phyloP scores from a whole-genome alignment of 495 filamentous ascomycete genomes.

The Talaromyces adpressus region DNA sequence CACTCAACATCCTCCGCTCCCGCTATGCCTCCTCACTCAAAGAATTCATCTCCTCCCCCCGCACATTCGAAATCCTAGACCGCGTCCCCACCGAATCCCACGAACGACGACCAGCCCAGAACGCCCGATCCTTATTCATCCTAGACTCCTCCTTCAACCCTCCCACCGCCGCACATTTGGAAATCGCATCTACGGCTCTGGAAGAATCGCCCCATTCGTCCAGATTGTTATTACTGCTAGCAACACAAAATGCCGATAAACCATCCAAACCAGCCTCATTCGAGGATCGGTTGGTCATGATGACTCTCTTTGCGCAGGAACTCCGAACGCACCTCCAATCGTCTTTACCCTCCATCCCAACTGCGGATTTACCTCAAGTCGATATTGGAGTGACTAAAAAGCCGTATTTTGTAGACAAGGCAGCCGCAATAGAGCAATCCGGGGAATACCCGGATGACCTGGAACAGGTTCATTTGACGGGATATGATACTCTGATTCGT shows the following conservation, averaged over 20 bases:
- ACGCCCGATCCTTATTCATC: slow-evolving; percentile 57
- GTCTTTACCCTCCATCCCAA: neutral
- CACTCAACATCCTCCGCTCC: slow-evolving; percentile 29
- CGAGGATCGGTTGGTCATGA: slow-evolving; percentile 76
- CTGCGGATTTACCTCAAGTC: slow-evolving; percentile 31
- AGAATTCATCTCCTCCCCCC: slow-evolving; percentile 47
- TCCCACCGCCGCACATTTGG: slow-evolving; percentile 74
- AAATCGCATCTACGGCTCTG: slow-evolving; percentile 65
- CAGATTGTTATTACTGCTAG: slow-evolving; percentile 69
- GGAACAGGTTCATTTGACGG: slow-evolving; percentile 73
- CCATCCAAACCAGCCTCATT: slow-evolving; percentile 75
- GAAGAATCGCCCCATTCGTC: slow-evolving; percentile 23
- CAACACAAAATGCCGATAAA: slow-evolving; percentile 92
- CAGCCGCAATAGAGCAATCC: slow-evolving; percentile 52
- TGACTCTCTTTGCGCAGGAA: slow-evolving; percentile 72
- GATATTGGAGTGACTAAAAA: slow-evolving; percentile 78
- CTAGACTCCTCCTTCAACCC: slow-evolving; percentile 97
- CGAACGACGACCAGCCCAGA: slow-evolving; percentile 9
- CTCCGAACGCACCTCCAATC: slow-evolving; percentile 32
- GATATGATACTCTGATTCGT: slow-evolving; percentile 82
- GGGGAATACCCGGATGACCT: slow-evolving; percentile 37
- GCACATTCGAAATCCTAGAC: slow-evolving; percentile 52
- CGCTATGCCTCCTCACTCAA: slow-evolving; percentile 43
- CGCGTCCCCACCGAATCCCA: slow-evolving; percentile 34
- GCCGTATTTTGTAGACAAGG: slow-evolving; percentile 84